Evolutionary conservation across 192 early-diverging fungal species (phyloP).

Genomic region (Phlyctochytrium arcticum): DNA sequence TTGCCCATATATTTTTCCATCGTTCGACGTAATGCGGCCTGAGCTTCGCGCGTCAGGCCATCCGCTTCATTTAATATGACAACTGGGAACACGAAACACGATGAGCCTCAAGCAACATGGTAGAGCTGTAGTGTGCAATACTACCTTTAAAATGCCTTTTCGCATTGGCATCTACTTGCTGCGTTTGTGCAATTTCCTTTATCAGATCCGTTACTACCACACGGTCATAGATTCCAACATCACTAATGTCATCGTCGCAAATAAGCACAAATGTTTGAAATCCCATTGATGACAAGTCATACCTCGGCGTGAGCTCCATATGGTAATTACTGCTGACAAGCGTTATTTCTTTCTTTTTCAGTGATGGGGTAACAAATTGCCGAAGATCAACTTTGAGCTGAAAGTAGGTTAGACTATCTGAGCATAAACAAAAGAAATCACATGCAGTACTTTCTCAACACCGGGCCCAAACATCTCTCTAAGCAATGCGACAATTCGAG

Average conservation of each 20-base stretch:
- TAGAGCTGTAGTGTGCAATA: no score
- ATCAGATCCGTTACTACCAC: conserved; percentile 91
- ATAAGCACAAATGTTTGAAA: not conserved
- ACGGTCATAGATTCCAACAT: conserved; percentile 93
- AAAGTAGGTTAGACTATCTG: not conserved
- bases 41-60: conserved; percentile 80
- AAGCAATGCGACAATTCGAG: conserved; percentile 80
- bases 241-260: conserved; percentile 46
- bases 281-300: not conserved
- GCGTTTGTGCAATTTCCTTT: conserved; percentile 95
- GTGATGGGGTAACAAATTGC: conserved; percentile 77
- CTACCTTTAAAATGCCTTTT: conserved; percentile 84
- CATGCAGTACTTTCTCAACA: conserved; percentile 75
- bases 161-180: conserved; percentile 77
- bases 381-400: conserved; percentile 89
- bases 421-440: not conserved
- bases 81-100: conserved; percentile 45
- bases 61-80: conserved; percentile 96
- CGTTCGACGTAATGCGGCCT: conserved; percentile 93
- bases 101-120: no score
- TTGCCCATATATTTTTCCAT: conserved; percentile 99
- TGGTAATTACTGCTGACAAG: conserved; percentile 93
- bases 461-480: conserved; percentile 85
- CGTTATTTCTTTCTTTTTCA: conserved; percentile 81
- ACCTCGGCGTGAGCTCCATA: conserved; percentile 94